Base-by-base conservation (phyloP, 805 yeast species). In the Saccharomyces jurei region DNA sequence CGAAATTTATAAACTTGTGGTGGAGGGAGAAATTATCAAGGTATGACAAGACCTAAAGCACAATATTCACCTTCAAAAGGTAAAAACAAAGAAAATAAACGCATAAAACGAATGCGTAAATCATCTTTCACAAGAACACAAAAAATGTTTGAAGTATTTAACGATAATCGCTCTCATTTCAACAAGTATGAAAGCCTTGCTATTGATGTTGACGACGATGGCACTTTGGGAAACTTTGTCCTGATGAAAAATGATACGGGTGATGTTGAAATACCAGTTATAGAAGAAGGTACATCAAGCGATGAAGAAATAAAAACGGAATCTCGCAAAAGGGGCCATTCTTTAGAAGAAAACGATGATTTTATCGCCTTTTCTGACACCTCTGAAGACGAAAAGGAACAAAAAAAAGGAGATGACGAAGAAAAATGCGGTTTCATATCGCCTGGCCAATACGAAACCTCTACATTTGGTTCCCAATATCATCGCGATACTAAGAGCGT, bases 331-430 rank as follows among this genome's bases (percentile, higher is more conserved):
- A 32, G 50, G 9, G 53, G 49, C 10, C 68, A 71, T 53, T 72
- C 66, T 14, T 61, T 75, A 26, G 72, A 68, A 6, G 68, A 66
- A 4, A 76, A 76, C 54, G 69, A 63, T 5, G 80, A 77, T 54
- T 77, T 72, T 58, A 77, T 77, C 41, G 73, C 77, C 3, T 65
- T 77, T 27, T 74, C 73, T 17, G 66, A 69, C 17, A 59, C 63
- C 48, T 62, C 67, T 26, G 67, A 63, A 30, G 70, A 61, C 6
- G 71, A 65, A 22, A 13, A 17, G 22, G 49, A 56, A 21, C 65
- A 58, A 6, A 55, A 53, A 8, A 55, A 52, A 9, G 49, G 47
- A 28, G 41, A 49, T 17, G 53, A 27, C 13, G 58, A 52, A 8
- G 51, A 47, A 11, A 49, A 28, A 26, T 52, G 28, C 21, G 48